These are phyloP conservation scores for Phytopythium cucurbitacearum DNA, from an alignment of 352 stramenopile genomes.

Conservation along the genomic window DNA sequence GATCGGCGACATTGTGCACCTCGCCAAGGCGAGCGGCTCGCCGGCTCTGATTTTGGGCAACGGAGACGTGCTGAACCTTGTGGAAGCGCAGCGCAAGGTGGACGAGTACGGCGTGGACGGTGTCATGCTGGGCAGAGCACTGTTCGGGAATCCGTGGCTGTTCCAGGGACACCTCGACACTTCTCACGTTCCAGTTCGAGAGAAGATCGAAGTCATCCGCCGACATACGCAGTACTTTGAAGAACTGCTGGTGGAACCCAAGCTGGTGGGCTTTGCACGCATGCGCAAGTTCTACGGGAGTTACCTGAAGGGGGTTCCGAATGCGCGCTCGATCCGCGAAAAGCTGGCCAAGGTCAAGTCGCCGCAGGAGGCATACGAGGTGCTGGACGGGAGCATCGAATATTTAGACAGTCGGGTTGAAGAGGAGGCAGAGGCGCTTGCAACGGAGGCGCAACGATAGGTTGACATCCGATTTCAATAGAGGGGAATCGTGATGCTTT, in stretches of 20 bases:
- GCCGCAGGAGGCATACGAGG: constrained; percentile 46
- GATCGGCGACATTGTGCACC: constrained; percentile 62
- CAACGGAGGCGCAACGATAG: no score
- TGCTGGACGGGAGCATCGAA: constrained; percentile 49
- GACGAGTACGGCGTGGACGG: constrained; percentile 65
- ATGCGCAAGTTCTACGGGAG: constrained; percentile 81
- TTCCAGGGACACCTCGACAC: constrained; percentile 63
- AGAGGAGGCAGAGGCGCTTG: no score
- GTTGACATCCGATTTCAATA: no score
- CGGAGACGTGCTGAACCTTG: constrained; percentile 62
- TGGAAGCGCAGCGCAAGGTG: constrained; percentile 65
- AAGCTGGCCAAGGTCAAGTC: constrained; percentile 37
- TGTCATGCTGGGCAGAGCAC: constrained; percentile 70
- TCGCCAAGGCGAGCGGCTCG: constrained; percentile 50
- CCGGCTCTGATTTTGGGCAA: constrained; percentile 72
- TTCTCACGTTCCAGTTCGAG: constrained; percentile 40
- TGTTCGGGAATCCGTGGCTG: constrained; percentile 82
- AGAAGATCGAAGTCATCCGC: constrained; percentile 55
- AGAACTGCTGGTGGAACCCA: constrained; percentile 36
- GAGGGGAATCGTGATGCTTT: no score
- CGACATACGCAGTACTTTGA: constrained; percentile 72
- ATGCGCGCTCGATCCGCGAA: constrained; percentile 64
- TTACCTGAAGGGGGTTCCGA: constrained; percentile 73
- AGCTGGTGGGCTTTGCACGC: constrained; percentile 51
- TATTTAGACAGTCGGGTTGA: constrained; percentile 14